A percentile compares a stretch with the other conserved stretches of the same genome.
These are phyloP conservation scores for Pestalotiopsis sp. DNA, from an alignment of 2,329 filamentous ascomycete genomes.

Conservation along the genomic window DNA sequence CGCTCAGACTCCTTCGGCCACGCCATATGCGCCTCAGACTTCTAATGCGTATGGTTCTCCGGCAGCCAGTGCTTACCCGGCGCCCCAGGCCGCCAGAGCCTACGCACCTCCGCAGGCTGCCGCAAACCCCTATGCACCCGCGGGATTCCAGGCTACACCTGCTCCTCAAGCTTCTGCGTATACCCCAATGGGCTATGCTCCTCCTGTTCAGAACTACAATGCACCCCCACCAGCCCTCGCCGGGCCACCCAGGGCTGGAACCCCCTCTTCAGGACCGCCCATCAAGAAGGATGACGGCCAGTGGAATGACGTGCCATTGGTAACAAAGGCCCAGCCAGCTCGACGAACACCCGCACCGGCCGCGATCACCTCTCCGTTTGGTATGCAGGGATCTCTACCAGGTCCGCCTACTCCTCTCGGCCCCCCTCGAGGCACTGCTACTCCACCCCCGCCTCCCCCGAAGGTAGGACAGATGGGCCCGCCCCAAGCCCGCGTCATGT, in stretches of 20 bases:
- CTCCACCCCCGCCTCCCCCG: constrained; percentile 80
- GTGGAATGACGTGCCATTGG: constrained; percentile 95
- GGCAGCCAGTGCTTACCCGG: constrained; percentile 34
- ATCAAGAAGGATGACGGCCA: constrained; percentile 73
- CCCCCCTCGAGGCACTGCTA: constrained; percentile 63
- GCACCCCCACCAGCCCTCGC: constrained; percentile 40
- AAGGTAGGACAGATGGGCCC: constrained; percentile 62
- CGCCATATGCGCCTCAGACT: constrained; percentile 32
- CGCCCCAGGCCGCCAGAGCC: constrained; percentile 20
- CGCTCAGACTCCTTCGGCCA: constrained; percentile 27
- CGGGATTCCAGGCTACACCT: constrained; percentile 60
- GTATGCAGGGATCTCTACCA: constrained; percentile 63
- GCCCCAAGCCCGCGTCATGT: constrained; percentile 70
- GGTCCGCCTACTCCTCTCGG: constrained; percentile 59
- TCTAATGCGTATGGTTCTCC: constrained; percentile 26
- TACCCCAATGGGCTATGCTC: constrained; percentile 32
- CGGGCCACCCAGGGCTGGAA: constrained; percentile 67
- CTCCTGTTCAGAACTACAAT: constrained; percentile 31
- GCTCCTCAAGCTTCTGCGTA: constrained; percentile 33
- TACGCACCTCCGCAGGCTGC: constrained; percentile 25
- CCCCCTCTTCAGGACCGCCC: constrained; percentile 58
- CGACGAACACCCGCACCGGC: constrained; percentile 76
- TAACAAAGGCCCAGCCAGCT: constrained; percentile 72
- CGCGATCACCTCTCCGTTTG: constrained; percentile 76
- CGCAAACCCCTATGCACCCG: constrained; percentile 54